Percentiles rank a stretch among this genome's conserved stretches.
Evolutionary conservation across 495 filamentous ascomycete species (phyloP).

Genomic region (Neurospora tetraspora): DNA sequence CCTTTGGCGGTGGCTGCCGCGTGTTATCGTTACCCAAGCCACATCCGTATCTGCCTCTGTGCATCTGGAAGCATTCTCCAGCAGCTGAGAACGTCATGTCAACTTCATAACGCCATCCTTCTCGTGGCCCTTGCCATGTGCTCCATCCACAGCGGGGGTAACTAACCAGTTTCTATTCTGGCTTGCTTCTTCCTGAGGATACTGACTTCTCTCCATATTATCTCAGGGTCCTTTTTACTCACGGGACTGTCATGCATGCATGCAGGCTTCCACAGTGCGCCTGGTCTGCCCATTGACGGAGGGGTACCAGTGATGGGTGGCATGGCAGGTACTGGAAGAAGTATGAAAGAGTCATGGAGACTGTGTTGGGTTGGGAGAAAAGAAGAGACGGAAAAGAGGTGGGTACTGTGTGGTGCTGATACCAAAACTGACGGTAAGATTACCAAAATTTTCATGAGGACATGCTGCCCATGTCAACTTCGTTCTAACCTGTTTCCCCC

Average conservation of each 20-base stretch:
- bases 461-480: neutral
- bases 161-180: neutral
- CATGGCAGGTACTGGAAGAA: neutral
- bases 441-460: neutral
- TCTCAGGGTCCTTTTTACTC: neutral
- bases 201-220: neutral
- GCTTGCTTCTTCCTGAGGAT: neutral
- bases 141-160: neutral
- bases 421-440: neutral
- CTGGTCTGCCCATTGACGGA: neutral
- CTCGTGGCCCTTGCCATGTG: neutral
- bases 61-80: neutral
- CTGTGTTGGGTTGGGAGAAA: neutral
- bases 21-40: neutral
- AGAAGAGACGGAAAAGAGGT: neutral
- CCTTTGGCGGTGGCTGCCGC: neutral
- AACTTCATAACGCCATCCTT: neutral
- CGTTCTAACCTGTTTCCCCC: neutral
- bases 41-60: neutral
- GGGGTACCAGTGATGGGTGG: neutral
- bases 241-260: neutral
- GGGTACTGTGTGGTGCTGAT: neutral
- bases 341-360: neutral
- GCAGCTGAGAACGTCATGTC: neutral
- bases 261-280: neutral